Evolutionary conservation across 2,329 filamentous ascomycete species (phyloP), one percentile per base, ranked within the genome.

Genomic region (Pestalotiopsis sp.): DNA sequence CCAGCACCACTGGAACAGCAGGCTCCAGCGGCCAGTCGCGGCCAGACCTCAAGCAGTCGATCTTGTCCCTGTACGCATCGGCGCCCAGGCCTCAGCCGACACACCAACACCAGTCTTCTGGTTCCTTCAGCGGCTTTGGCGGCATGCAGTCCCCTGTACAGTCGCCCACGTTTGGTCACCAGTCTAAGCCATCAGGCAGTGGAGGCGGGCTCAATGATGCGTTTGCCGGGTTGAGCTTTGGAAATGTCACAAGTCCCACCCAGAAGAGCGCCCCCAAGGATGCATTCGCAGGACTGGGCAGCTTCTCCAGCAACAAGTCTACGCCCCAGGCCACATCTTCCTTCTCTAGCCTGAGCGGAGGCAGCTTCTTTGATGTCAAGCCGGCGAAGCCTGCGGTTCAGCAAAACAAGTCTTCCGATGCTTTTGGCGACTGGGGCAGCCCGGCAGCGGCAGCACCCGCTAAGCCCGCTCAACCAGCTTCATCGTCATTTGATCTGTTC

Each of bases 1-100:
- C 93, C 5, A 97, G 93, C 81, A 94, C 93, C 23, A 88, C 91
- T 4, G 90, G 91, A 20, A 88, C 90, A 13, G 83, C 88, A 60
- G 86, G 87, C 4, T 79, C 86, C 3, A 84, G 84, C n/a, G 86
- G 87, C 13, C 91, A 93, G 74, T 97, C 94, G 60, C 88, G 96
- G 70, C 95, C 95, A 2, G 96, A 99, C 78, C 84, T 99, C 70
- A 99, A 99, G 82, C 95, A 98, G 80, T 98, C 95, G 2, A 99
- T 99, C 70, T 83, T 99, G 63, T 99, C 96, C 7, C 87, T 99
- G 17, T 99, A 99, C 78, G 94, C 95, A 12, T 92, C 93, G 7
- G 89, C 90, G 4, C 92, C 94, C 1, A 92, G 94, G 77, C 90
- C 93, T n/a, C 92, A 93, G 74, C 85, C 89, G 67, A 81, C 79